These are phyloP conservation scores for Citrus sp. DNA, from an alignment of 345 rosid genomes.

Conservation along the genomic window DNA sequence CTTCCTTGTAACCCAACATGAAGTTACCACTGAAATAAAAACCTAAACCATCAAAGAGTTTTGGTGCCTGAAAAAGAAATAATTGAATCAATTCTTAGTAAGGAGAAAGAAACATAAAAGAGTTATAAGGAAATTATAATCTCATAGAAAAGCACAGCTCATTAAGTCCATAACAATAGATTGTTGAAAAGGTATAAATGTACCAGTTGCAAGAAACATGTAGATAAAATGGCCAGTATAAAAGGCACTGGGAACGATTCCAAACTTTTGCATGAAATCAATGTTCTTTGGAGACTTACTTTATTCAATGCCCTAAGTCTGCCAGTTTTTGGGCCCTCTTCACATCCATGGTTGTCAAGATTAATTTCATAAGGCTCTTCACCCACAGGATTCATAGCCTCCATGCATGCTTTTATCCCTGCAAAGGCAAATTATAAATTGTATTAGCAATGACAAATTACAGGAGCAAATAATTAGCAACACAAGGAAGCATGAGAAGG, in stretches of 20 bases:
- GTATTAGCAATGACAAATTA: neutral
- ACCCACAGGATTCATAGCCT: constrained; percentile 37
- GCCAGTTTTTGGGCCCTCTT: constrained; percentile 67
- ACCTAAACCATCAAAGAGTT: constrained; percentile 59
- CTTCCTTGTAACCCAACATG: constrained; percentile 51
- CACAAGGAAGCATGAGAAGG: neutral
- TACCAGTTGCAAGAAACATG: neutral
- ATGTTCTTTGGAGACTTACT: constrained; percentile 30
- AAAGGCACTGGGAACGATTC: neutral
- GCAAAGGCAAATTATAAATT: constrained; percentile 6
- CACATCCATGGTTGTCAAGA: constrained; percentile 68
- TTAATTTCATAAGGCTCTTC: constrained; percentile 77
- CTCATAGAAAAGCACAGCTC: neutral
- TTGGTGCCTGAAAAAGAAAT: constrained; percentile 50
- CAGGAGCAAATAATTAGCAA: neutral
- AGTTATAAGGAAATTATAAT: neutral
- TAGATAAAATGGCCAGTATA: neutral
- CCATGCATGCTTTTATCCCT: constrained; percentile 87
- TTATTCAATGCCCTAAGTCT: constrained; percentile 54
- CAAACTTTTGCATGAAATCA: neutral
- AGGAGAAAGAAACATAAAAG: neutral
- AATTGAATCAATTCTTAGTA: neutral
- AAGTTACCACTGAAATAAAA: constrained; percentile 68
- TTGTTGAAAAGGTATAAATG: neutral
- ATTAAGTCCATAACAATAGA: neutral